Evolutionary conservation across 306 rosid genomes (phyloP).

Genomic region (Rosa rugosa): DNA sequence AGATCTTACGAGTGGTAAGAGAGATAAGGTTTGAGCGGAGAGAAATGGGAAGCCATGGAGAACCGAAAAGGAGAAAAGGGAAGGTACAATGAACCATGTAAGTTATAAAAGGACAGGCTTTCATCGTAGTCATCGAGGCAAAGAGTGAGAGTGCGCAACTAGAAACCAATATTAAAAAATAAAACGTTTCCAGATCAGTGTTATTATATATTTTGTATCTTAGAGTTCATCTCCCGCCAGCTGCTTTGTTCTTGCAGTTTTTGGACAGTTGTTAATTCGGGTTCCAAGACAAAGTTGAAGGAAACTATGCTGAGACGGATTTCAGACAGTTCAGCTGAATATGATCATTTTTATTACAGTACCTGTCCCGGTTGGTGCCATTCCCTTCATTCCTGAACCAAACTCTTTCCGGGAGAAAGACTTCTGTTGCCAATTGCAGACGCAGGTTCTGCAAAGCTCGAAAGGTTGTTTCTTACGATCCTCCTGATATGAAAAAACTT

Average conservation of each 20-base stretch:
- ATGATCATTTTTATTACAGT: background rate
- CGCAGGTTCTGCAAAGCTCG: background rate
- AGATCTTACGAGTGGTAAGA: conserved; percentile 45
- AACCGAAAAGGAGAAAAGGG: conserved; percentile 20
- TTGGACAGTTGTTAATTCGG: conserved; percentile 4
- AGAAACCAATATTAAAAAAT: background rate
- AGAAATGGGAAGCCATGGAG: conserved; percentile 52
- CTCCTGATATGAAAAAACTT: background rate
- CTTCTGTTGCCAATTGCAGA: background rate
- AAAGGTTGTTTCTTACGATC: background rate
- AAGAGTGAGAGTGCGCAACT: background rate
- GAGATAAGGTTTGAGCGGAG: conserved; percentile 40
- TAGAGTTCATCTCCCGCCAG: conserved; percentile 41
- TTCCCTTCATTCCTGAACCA: background rate
- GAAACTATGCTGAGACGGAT: no score
- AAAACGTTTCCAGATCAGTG: background rate
- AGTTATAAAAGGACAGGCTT: conserved; percentile 22
- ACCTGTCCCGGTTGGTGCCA: background rate
- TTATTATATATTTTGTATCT: background rate
- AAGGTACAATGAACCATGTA: background rate
- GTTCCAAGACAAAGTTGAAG: background rate
- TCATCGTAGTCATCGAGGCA: conserved; percentile 50
- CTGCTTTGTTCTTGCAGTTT: background rate
- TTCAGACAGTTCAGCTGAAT: background rate
- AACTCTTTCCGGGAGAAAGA: background rate